phyloP scores from a whole-genome alignment of 495 filamentous ascomycete genomes.

The Aspergillus bridgeri region DNA sequence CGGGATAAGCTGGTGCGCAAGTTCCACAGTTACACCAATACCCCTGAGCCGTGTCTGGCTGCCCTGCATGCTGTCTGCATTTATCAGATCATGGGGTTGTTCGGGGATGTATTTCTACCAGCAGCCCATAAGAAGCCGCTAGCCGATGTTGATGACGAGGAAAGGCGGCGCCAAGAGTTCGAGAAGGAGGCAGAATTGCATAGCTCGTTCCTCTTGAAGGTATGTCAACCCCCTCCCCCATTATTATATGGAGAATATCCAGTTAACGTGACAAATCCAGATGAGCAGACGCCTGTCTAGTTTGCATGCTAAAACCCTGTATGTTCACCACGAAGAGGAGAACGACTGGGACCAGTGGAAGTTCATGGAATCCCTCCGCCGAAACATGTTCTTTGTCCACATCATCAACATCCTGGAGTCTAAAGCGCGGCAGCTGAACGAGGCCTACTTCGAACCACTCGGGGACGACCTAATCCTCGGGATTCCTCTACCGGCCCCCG shows the following conservation, averaged over 20 bases:
- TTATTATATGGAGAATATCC: neutral
- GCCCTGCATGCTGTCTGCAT: conserved; percentile 18
- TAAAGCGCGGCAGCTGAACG: conserved; percentile 6
- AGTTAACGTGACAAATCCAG: neutral
- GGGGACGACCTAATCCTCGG: conserved; percentile 9
- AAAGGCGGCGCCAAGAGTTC: neutral
- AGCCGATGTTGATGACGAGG: neutral
- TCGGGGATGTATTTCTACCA: conserved; percentile 11
- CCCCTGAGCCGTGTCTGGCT: conserved; percentile 14
- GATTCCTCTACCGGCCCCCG: conserved; percentile 16
- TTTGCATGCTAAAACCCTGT: conserved; percentile 2
- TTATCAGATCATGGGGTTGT: conserved; percentile 16
- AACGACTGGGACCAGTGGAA: conserved; percentile 18
- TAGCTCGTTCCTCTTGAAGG: conserved; percentile 13
- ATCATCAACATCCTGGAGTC: conserved; percentile 16
- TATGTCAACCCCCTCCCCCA: neutral
- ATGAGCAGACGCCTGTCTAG: conserved; percentile 13
- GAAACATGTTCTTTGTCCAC: conserved; percentile 19
- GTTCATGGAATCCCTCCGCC: conserved; percentile 19
- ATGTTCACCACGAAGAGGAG: conserved; percentile 12
- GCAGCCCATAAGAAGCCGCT: neutral
- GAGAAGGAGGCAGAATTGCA: conserved; percentile 9
- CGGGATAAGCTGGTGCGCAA: conserved; percentile 14
- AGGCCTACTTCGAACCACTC: conserved; percentile 15
- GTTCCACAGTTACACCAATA: conserved; percentile 8